These are phyloP conservation scores for Dendrobium chrysotoxum DNA, from an alignment of 106 monocot genomes.

Conservation along the genomic window DNA sequence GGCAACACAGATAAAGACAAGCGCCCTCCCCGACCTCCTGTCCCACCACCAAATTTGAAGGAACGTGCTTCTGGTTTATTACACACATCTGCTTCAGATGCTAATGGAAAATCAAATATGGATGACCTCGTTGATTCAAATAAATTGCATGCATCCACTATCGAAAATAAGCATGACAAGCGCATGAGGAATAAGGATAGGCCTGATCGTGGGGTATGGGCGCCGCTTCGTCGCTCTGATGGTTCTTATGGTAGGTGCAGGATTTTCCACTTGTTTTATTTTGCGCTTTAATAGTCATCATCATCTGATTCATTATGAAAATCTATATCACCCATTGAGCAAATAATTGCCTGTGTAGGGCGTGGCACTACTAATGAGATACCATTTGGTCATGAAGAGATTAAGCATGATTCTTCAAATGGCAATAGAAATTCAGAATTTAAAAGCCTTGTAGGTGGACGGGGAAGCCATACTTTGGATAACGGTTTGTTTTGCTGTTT, in stretches of 20 bases:
- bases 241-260: constrained; percentile 19
- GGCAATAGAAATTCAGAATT: constrained; percentile 31
- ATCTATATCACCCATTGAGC: background rate
- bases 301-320: background rate
- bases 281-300: background rate
- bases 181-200: constrained; percentile 66
- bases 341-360: background rate
- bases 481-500: constrained; percentile 39
- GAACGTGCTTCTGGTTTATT: constrained; percentile 17
- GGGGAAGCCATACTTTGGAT: constrained; percentile 27
- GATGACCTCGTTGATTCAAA: constrained; percentile 40
- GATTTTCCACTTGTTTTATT: background rate
- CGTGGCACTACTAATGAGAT: constrained; percentile 9
- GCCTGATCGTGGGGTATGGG: constrained; percentile 81
- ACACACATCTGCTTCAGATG: constrained; percentile 12
- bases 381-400: constrained; percentile 24
- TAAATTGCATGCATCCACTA: constrained; percentile 18
- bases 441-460: constrained; percentile 19
- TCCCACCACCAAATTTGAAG: constrained; percentile 26
- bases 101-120: constrained; percentile 29
- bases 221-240: constrained; percentile 57
- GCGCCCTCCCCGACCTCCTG: constrained; percentile 51
- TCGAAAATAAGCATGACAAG: constrained; percentile 62
- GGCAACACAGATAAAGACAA: constrained; percentile 46
- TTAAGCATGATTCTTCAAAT: constrained; percentile 22